These are phyloP conservation scores for Micractinium sp. DNA, from an alignment of 139 green algal species.

Conservation along the genomic window DNA sequence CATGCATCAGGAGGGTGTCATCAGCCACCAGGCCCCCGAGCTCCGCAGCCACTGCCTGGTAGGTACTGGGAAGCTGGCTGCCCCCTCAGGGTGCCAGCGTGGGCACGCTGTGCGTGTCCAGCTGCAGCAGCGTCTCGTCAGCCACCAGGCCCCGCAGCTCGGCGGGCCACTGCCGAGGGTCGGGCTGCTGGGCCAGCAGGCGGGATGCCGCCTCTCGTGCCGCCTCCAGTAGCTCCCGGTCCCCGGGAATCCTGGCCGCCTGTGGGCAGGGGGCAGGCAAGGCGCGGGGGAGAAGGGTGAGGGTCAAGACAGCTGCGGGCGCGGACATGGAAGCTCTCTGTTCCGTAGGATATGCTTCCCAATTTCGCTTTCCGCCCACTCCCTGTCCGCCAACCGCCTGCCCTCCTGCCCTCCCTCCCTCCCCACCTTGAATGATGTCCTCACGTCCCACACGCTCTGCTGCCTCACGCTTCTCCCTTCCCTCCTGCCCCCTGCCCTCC, in stretches of 20 bases:
- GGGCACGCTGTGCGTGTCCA: not conserved
- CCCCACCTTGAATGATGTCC: not conserved
- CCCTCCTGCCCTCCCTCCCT: not conserved
- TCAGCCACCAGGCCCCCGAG: no score
- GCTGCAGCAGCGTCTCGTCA: not conserved
- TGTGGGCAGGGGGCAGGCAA: not conserved
- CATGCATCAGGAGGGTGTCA: no score
- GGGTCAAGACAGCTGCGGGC: no score
- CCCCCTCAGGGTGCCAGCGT: not conserved
- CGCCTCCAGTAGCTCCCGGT: slow-evolving; percentile 59
- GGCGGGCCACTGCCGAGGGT: not conserved
- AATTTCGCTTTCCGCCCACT: no score
- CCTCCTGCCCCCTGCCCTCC: not conserved
- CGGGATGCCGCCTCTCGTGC: slow-evolving; percentile 49
- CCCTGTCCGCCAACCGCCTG: no score
- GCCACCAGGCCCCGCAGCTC: slow-evolving; percentile 15
- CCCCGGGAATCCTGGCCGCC: slow-evolving; percentile 42
- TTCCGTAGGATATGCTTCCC: no score
- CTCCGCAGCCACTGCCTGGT: no score
- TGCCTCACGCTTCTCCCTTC: slow-evolving; percentile 14
- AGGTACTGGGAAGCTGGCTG: not conserved
- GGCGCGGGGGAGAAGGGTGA: no score
- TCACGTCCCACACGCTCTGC: slow-evolving; percentile 59
- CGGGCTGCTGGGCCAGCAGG: slow-evolving; percentile 15
- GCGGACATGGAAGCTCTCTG: no score